Base-by-base conservation (phyloP, 2,329 filamentous ascomycete genomes). In the Pyrenophora tritici-repentis region DNA sequence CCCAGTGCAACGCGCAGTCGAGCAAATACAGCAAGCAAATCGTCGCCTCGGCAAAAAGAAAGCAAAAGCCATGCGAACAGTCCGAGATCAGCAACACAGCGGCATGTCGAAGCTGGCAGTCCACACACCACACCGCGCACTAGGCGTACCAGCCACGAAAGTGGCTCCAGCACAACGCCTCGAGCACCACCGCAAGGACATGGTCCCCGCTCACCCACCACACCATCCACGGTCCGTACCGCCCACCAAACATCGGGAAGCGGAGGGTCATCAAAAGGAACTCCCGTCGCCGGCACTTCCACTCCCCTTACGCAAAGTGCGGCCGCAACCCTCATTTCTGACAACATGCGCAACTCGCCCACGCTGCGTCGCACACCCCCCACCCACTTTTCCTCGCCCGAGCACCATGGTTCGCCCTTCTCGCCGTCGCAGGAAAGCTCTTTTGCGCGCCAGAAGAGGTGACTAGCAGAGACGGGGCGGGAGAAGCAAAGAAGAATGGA, bases 401-500 rank as follows among this genome's bases (percentile, higher is more conserved):
- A 42, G 24, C 37, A 47, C 29, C 22, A 48, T 34, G 38, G 34
- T 20, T 12, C 40, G 50, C 66, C 65, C 22, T 53, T 57, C 14
- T 71, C 68, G 26, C 67, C 69, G 1, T 62, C 48, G 24, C 62
- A 63, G 46, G 65, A 63, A 43, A 66, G 56, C 58, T 61, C 59
- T 29, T 58, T 71, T 55, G 48, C 42, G 3, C 48, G 59, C 31
- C 62, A 62, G 47, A 63, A 64, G 22, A 61, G 62, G 58, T 71
- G 70, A 73, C 70, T 65, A 48, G 55, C 60, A 52, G 63, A 65
- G 59, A 61, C 61, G 67, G 68, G 66, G 41, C 60, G 57, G 57
- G 68, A 69, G 42, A 63, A 64, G 45, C 44, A 63, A 54, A 64
- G 68, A 39, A 72, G 66, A 52, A 70, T 73, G 68, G 64, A 70